Evolutionary conservation across 495 filamentous ascomycete genomes (phyloP), one percentile per base, ranked within the genome.

Genomic region (Lepidopterella palustris): DNA sequence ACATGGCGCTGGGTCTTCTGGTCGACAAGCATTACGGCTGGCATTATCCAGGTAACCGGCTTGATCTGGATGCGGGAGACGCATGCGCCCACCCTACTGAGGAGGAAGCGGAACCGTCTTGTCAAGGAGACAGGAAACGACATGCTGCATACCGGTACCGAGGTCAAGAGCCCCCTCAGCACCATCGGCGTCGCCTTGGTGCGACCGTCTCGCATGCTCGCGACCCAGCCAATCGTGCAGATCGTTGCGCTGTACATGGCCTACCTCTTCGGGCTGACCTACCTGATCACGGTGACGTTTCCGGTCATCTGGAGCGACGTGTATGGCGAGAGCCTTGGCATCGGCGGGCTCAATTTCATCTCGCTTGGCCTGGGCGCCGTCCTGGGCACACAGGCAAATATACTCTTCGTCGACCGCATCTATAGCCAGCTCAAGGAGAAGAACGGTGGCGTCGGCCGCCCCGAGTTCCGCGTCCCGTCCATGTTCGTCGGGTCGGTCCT

Each of bases 1-100:
- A 82, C 81, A 0, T 87, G 85, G 85, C 67, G 82, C 53, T 87
- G 85, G 84, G 74, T 79, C 0, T 83, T 84, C 55, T 85, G 82
- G 79, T 60, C 83, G 0, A 56, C 83, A 23, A 65, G 76, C 11
- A 83, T 61, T 15, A n/a, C 42, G 3, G 26, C 49, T 4, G 27
- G 24, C 13, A 24, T 45, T 9, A 51, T 55, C 3, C 21, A 45
- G 4, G 49, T 53, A 13, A 15, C 55, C 3, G 58, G 31, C 2
- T n/a, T 54, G 2, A 9, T 55, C 11, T 45, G 53, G 21, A 31
- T 60, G 1, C 28, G 28, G 73, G 6, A 82, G 21, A 60, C 58
- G 13, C 55, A 54, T 35, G 32, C 26, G 21, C 58, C 58, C 2
- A 5, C 3, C 26, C 11, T 3, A 6, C 20, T n/a, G 47, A 61